Evolutionary conservation across 2,329 filamentous ascomycete genomes (phyloP), one percentile per base, ranked within the genome.

Genomic region (Diaporthe vexans): DNA sequence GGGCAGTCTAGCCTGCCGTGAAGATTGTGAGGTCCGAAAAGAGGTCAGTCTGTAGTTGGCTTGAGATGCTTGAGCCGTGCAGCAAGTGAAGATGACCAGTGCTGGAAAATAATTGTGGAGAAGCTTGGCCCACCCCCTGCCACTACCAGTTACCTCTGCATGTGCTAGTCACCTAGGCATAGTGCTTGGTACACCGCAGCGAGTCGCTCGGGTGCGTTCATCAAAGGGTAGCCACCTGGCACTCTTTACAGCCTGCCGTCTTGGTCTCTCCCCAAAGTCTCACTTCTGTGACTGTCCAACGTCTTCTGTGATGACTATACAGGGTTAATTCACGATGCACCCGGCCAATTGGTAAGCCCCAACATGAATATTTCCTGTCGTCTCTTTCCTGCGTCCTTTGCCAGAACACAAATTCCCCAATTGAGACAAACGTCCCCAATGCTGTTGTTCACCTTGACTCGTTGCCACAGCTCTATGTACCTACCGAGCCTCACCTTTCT

Each of bases 21-120:
- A n/a, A 40, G 33, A 26, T 54, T 17, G n/a, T 40, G 48, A 54
- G n/a, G 6, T 10, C 13, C 35, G n/a, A 54, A 48, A 48, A 40
- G 29, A 40, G 33, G 33, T 13, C 21, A 26, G 21, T 13, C 21
- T 37, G 21, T 4, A 21, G 21, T 37, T 26, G 11, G 29, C 26
- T 26, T 52, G 10, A 7, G 8, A 6, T 15, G 48, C 48, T 2
- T 26, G 24, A 21, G 33, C n/a, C 26, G 29, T 54, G 48, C 43
- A 54, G 24, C 19, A 19, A 33, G 17, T 40, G n/a, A 29, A 48
- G 29, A 54, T 68, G 63, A 24, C 43, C 43, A 10, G 15, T 19
- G 46, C 13, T 54, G n/a, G 63, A 54, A 68, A 68, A 68, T 52
- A 68, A 54, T 68, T 40, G 48, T 54, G 63, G 63, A 15, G 63